Conservation (phyloP, 768 basidiomycete species). For the Suillus subluteus region DNA sequence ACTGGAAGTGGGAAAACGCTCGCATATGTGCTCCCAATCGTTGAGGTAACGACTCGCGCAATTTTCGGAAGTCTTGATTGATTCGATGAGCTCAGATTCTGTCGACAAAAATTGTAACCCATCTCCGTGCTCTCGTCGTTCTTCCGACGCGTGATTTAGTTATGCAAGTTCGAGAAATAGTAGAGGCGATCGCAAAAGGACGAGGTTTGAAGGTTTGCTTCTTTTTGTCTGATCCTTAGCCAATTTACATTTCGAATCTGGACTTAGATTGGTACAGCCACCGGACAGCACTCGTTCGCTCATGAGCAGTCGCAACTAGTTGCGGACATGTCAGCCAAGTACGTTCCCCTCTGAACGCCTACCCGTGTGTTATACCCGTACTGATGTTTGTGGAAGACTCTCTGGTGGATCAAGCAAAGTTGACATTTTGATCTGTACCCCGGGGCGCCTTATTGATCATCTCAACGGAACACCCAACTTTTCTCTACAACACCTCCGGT, state of each 20-base stretch:
- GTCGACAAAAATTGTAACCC: conserved; percentile 73
- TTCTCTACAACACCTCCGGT: conserved; percentile 92
- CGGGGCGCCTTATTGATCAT: conserved; percentile 94
- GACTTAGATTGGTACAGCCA: conserved; percentile 71
- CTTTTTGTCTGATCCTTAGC: neutral
- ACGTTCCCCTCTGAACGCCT: conserved; percentile 19
- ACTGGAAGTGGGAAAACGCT: conserved; percentile 98
- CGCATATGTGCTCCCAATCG: conserved; percentile 91
- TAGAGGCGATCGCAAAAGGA: conserved; percentile 83
- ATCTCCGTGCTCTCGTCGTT: conserved; percentile 85
- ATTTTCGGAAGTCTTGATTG: neutral
- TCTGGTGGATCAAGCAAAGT: conserved; percentile 89
- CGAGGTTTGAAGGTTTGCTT: conserved; percentile 76
- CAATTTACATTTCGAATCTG: conserved; percentile 14
- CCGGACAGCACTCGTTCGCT: conserved; percentile 92
- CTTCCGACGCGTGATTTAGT: conserved; percentile 95
- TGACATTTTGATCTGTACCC: conserved; percentile 94
- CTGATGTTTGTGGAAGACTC: conserved; percentile 45
- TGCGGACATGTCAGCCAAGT: conserved; percentile 59
- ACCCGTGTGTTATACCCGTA: neutral
- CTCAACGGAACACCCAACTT: conserved; percentile 87
- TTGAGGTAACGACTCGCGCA: conserved; percentile 60
- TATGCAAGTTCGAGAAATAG: conserved; percentile 87
- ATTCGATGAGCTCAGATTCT: conserved; percentile 54
- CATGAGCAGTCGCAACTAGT: conserved; percentile 89